These are phyloP conservation scores for Trichoderma sp. DNA, from an alignment of 2,329 filamentous ascomycete genomes.

Conservation along the genomic window DNA sequence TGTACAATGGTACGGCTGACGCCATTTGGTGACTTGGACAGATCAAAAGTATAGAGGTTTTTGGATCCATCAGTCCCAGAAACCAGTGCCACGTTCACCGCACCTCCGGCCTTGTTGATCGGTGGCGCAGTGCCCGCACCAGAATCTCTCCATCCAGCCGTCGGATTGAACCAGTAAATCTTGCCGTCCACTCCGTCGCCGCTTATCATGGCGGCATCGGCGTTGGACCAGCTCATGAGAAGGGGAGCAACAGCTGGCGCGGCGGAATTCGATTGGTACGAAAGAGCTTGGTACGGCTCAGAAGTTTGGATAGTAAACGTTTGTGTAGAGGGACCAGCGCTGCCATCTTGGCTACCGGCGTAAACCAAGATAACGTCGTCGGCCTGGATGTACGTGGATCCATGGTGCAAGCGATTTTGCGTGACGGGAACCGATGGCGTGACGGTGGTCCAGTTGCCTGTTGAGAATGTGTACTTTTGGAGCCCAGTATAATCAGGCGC, in stretches of 20 bases:
- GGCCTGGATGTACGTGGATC: constrained; percentile 69
- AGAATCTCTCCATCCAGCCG: constrained; percentile 64
- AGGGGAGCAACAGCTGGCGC: constrained; percentile 67
- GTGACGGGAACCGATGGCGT: constrained; percentile 49
- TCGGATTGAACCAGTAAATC: constrained; percentile 69
- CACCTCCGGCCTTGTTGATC: constrained; percentile 56
- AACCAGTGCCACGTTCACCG: constrained; percentile 63
- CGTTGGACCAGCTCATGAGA: constrained; percentile 70
- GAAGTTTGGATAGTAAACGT: constrained; percentile 72
- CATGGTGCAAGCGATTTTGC: constrained; percentile 71
- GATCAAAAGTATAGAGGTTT: constrained; percentile 74
- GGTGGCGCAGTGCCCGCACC: constrained; percentile 61
- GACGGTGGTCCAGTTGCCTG: constrained; percentile 52
- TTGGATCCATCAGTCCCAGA: constrained; percentile 73
- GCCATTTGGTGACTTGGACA: constrained; percentile 69
- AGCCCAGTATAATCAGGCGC: constrained; percentile 66
- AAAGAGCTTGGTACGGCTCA: constrained; percentile 61
- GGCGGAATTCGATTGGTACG: constrained; percentile 53
- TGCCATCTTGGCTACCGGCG: constrained; percentile 67
- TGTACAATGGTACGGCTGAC: constrained; percentile 70
- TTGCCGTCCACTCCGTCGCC: constrained; percentile 60
- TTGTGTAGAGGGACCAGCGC: constrained; percentile 59
- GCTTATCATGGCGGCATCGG: constrained; percentile 71
- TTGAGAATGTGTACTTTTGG: constrained; percentile 62
- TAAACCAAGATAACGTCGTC: constrained; percentile 76